Evolutionary conservation across 1,139 yeast genomes (phyloP), one percentile per base, ranked within the genome.

Genomic region (Hyphopichia fennica): DNA sequence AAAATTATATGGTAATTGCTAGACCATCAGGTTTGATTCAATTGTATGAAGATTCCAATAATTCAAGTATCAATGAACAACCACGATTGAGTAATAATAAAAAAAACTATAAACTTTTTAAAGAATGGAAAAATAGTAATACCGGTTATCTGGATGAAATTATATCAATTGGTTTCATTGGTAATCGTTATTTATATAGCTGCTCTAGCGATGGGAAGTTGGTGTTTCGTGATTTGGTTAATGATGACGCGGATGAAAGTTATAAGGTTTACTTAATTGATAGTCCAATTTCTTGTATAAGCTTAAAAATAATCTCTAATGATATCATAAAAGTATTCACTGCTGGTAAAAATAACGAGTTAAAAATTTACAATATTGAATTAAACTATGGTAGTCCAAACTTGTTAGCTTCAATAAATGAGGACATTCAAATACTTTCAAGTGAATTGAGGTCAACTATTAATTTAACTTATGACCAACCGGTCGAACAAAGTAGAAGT

Each of bases 331-430:
- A 46, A 4, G 54, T 68, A 27, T 70, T 69, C 1, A 58, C 68
- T 41, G 79, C 79, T 2, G 82, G 82, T 3, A 69, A 73, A 46
- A 70, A 74, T 42, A 66, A 67, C 40, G 79, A 72, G 35, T 51
- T 77, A 27, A 69, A 69, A 43, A 40, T 61, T 22, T 68, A 66
- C 43, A 57, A 57, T 14, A 45, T 57, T 14, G 46, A 44, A 20
- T 36, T 46, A 29, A 13, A 6, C 14, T 13, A 22, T 22, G 20
- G 39, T 11, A 30, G 15, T 30, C 25, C 41, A 8, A 35, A 33
- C 17, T 32, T 41, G 5, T 33, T 27, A 7, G 20, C 30, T 3
- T 33, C 39, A 15, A 15, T 41, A n/a, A 37, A 37, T 14, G 35
- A 34, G 15, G 41, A 38, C 14, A 38, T 38, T 19, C 37, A 34